phyloP scores from a whole-genome alignment of 495 filamentous ascomycete species.

The Tuber brumale region DNA sequence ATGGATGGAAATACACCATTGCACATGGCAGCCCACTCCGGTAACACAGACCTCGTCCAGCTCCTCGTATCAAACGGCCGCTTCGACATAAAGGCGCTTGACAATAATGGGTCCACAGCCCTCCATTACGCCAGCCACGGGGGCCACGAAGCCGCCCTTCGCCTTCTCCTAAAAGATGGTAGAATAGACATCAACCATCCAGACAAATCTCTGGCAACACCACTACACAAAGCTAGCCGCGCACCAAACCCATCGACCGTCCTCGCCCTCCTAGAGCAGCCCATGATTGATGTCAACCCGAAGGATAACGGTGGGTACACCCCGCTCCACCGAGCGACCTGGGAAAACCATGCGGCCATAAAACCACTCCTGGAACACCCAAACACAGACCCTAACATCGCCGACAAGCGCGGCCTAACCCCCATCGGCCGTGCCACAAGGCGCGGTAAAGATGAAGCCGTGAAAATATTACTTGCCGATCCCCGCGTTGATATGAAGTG shows the following conservation, averaged over 20 bases:
- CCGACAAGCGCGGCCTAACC: background rate
- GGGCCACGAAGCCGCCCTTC: slow-evolving; percentile 7
- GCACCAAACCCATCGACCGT: slow-evolving; percentile 4
- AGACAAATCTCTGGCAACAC: background rate
- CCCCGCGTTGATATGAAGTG: background rate
- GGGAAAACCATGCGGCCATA: background rate
- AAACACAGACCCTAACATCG: background rate
- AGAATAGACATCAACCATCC: background rate
- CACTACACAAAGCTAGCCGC: background rate
- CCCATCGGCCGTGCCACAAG: slow-evolving; percentile 4
- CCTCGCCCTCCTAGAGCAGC: background rate
- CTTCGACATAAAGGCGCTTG: background rate
- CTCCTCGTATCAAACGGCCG: background rate
- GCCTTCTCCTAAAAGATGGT: slow-evolving; percentile 11
- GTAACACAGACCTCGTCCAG: background rate
- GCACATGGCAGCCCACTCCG: background rate
- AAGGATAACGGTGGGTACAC: background rate
- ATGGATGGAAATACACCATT: background rate
- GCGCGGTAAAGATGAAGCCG: background rate
- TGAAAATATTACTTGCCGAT: background rate
- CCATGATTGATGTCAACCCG: background rate
- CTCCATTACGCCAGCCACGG: slow-evolving; percentile 11
- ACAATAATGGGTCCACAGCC: background rate
- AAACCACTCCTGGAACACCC: background rate
- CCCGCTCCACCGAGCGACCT: background rate